Base-by-base conservation (phyloP, 768 basidiomycete species). In the Kwoniella dejecticola region DNA sequence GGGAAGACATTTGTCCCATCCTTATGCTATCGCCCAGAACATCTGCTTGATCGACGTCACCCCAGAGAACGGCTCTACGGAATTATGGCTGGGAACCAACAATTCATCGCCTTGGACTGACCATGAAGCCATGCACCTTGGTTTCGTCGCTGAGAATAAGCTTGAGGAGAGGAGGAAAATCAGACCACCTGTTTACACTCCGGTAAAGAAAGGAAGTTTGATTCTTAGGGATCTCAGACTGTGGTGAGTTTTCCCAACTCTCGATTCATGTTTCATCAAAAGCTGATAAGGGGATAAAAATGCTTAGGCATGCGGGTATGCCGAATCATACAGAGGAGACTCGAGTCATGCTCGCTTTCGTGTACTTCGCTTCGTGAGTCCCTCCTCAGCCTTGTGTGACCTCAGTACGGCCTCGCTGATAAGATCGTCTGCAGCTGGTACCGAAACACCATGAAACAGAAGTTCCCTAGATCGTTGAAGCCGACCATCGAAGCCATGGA, bases 51-150 rank as follows among this genome's bases (percentile, higher is more conserved):
- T 64, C 30, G 63, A 64, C 29, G 56, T 59, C 13, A 60, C 52
- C 8, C 56, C 63, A 1, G 57, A 59, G 33, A 64, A 64, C 40
- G 63, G 63, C 11, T 52, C 63, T 13, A 64, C 63, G 4, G 63
- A 64, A 24, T 13, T 59, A 38, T 64, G 63, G 63, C 38, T 64
- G 13, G 63, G 63, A 0, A 59, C 63, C 21, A 44, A 58, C 36
- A 54, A 47, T 17, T 31, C 50, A 4, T 55, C 60, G 13, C 57
- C 60, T 11, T 61, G 60, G 60, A 50, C 45, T 4, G 57, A 58
- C 29, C 57, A 58, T 30, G 27, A 61, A 30, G 40, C 42, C n/a
- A 24, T 36, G 33, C 30, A 53, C 21, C 33, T 61, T 13, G 52
- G 60, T 1, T 62, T 46, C 8, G 46, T 62, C 13, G 12, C 24